A percentile compares a stretch with the other conserved stretches of the same genome.
Conservation (phyloP, 148 eudicot genomes). For the Drosera capensis region DNA sequence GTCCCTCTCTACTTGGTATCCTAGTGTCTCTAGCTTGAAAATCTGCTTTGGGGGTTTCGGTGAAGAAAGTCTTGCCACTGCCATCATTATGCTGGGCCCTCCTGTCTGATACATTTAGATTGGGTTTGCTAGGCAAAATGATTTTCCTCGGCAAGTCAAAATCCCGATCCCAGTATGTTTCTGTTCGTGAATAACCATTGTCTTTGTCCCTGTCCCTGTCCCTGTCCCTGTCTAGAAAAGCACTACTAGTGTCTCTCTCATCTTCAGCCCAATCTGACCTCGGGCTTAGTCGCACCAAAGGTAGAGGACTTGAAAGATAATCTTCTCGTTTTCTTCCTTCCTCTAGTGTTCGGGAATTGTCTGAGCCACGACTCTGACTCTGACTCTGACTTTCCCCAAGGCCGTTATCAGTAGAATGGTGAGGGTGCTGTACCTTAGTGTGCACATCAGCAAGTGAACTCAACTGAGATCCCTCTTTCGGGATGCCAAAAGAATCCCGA, state of each 20-base stretch:
- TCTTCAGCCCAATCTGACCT: slow-evolving; percentile 99
- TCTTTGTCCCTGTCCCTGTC: slow-evolving; percentile 58
- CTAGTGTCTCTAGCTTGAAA: slow-evolving; percentile 26
- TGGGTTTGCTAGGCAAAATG: slow-evolving; percentile 45
- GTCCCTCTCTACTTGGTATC: slow-evolving; percentile 33
- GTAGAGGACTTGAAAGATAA: slow-evolving; percentile 49
- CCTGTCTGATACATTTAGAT: slow-evolving; percentile 36
- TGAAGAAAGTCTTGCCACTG: slow-evolving; percentile 32
- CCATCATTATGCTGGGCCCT: slow-evolving; percentile 49
- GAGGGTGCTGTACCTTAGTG: slow-evolving; percentile 25
- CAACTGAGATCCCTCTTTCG: slow-evolving; percentile 21
- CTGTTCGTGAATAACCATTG: slow-evolving; percentile 35
- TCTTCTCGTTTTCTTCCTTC: slow-evolving; percentile 40
- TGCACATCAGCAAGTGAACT: slow-evolving; percentile 30
- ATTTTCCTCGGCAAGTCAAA: slow-evolving; percentile 63
- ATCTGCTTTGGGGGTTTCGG: slow-evolving; percentile 42
- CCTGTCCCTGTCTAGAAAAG: slow-evolving; percentile 39
- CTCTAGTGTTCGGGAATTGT: slow-evolving; percentile 17
- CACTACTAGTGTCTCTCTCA: slow-evolving; percentile 92
- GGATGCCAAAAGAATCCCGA: slow-evolving; percentile 30
- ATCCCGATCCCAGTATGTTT: slow-evolving; percentile 70
- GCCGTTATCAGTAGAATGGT: slow-evolving; percentile 16
- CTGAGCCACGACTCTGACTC: slow-evolving; percentile 19
- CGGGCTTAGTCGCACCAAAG: slow-evolving; percentile 61
- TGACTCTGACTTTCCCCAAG: slow-evolving; percentile 15